Base-by-base conservation (phyloP, 2,329 filamentous ascomycete species). In the Allantophomopsis lycopodina region DNA sequence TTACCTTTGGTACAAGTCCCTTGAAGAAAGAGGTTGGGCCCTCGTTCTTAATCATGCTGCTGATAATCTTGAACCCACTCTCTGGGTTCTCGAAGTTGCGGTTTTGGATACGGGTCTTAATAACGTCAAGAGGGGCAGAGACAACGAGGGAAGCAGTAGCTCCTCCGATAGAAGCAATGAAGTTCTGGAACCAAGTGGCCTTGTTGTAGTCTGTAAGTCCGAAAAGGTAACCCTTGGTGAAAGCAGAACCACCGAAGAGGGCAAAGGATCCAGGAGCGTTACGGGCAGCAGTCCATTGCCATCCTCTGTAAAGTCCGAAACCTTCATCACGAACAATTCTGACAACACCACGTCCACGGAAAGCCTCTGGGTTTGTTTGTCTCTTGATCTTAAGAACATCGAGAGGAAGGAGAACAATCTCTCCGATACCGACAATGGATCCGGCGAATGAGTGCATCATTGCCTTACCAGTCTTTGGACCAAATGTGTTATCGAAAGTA, bases 301-400 rank as follows among this genome's bases (percentile, higher is more conserved):
- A 94, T 44, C 91, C 91, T 57, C 91, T 78, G 69, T 98, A 98
- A 38, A 98, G 67, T 37, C 87, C 87, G 55, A 96, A 93, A 30
- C 91, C 91, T 63, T 98, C 91, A 57, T 98, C 91, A 43, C 76
- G 73, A 45, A 98, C 73, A 49, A 98, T 96, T 63, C 73, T 81
- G 58, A 96, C 66, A 44, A 98, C 71, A 46, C 91, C 91, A 54
- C 91, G 83, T 51, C 89, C 89, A 50, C 87, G 78, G 78, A 98
- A 98, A 30, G 91, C 88, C 58, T 96, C 91, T 32, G 91, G 91
- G 71, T 98, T 98, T 50, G 91, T 98, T 69, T 98, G 91, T 55
- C 91, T 80, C 76, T 98, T 98, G 69, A 98, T 98, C 76, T 98
- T 98, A 47, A 98, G 75, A 32, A 98, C 89, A 53, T 98, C 91